Conservation (phyloP, 1,284 basidiomycete species). For the Moesziomyces sp. region DNA sequence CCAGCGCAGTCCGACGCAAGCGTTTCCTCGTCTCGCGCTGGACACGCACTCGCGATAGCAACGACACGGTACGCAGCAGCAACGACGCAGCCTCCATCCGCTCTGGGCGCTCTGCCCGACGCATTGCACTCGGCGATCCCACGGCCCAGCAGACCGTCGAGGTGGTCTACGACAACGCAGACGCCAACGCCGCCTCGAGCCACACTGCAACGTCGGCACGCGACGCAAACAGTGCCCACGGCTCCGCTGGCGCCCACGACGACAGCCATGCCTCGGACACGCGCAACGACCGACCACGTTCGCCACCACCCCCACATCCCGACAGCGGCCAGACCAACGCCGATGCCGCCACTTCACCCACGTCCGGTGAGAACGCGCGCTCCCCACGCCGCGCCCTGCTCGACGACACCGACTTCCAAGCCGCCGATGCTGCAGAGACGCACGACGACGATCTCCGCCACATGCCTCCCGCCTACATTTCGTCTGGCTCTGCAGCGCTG, state of each 20-base stretch:
- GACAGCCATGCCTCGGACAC: not conserved
- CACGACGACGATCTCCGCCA: conserved; percentile 34
- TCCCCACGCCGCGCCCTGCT: conserved; percentile 16
- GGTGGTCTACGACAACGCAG: conserved; percentile 32
- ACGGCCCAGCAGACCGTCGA: conserved; percentile 22
- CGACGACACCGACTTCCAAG: conserved; percentile 49
- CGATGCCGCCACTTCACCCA: not conserved
- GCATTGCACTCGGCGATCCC: conserved; percentile 23
- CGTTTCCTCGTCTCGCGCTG: conserved; percentile 41
- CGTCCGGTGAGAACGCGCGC: conserved; percentile 8
- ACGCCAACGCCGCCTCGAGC: not conserved
- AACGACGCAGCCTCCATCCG: conserved; percentile 35
- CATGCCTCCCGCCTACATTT: conserved; percentile 58
- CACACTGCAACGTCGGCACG: not conserved
- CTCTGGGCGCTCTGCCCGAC: conserved; percentile 21
- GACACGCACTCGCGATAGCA: conserved; percentile 16
- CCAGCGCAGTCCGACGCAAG: conserved; percentile 35
- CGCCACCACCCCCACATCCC: conserved; percentile 47
- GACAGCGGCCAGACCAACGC: conserved; percentile 7
- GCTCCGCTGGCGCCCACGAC: not conserved
- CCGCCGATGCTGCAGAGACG: conserved; percentile 46
- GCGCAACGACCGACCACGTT: conserved; percentile 11
- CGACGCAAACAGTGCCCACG: not conserved
- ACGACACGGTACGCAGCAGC: conserved; percentile 20
- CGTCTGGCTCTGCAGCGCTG: conserved; percentile 25